Conservation (phyloP, 768 basidiomycete genomes). For the Boletus rubropictus region DNA sequence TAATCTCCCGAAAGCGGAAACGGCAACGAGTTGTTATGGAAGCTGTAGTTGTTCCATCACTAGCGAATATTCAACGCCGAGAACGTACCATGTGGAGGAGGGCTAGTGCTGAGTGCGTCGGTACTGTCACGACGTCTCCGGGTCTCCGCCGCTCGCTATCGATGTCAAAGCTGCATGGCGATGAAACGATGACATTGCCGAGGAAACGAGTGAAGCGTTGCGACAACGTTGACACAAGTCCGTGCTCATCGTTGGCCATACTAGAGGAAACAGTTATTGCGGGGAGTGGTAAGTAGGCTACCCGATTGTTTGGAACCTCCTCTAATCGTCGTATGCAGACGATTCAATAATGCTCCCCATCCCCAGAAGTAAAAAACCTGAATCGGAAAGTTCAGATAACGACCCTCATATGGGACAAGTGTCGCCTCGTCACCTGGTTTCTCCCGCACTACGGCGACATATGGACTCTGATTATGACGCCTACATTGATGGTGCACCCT, state of each 20-base stretch:
- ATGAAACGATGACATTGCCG: conserved; percentile 7
- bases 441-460: conserved; percentile 47
- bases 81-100: conserved; percentile 16
- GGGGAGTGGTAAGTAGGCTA: conserved; percentile 28
- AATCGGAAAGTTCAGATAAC: conserved; percentile 50
- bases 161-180: conserved; percentile 15
- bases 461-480: conserved; percentile 33
- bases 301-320: not conserved
- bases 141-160: conserved; percentile 26
- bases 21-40: conserved; percentile 49
- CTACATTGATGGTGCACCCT: conserved; percentile 45
- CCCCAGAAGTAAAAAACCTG: not conserved
- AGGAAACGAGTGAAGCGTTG: conserved; percentile 26
- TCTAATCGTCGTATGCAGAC: conserved; percentile 29
- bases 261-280: conserved; percentile 31
- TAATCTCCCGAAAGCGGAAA: conserved; percentile 32
- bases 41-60: conserved; percentile 43
- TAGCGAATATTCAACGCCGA: conserved; percentile 26
- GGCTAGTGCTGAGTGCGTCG: conserved; percentile 14
- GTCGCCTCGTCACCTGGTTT: conserved; percentile 63
- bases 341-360: conserved; percentile 41
- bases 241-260: conserved; percentile 12
- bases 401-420: conserved; percentile 60
- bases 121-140: conserved; percentile 2
- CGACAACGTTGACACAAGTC: conserved; percentile 15